Conservation (phyloP, 306 rosid genomes). For the Albizia julibrissin region DNA sequence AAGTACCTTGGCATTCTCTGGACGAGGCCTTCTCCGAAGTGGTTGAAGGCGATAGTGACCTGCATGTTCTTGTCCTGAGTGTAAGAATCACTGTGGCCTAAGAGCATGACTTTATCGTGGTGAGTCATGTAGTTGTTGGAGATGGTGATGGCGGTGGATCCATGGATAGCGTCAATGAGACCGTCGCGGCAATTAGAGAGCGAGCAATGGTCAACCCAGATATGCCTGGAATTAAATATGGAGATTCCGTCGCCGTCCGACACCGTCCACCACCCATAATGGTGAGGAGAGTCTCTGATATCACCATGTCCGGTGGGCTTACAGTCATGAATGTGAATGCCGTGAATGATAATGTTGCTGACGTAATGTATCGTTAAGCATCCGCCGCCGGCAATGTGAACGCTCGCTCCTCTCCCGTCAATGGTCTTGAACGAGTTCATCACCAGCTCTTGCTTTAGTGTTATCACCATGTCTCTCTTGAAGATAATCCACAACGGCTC, state of each 20-base stretch:
- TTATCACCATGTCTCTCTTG: slow-evolving; percentile 84
- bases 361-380: slow-evolving; percentile 77
- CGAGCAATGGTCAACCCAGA: slow-evolving; percentile 90
- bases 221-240: slow-evolving; percentile 52
- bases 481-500: slow-evolving; percentile 87
- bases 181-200: slow-evolving; percentile 82
- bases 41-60: slow-evolving; percentile 82
- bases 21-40: slow-evolving; percentile 92
- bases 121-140: slow-evolving; percentile 88
- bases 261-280: slow-evolving; percentile 68
- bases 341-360: slow-evolving; percentile 77
- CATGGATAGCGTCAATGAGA: slow-evolving; percentile 84
- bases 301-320: slow-evolving; percentile 61
- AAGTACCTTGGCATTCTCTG: slow-evolving; percentile 92
- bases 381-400: slow-evolving; percentile 79
- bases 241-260: slow-evolving; percentile 90
- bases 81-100: slow-evolving; percentile 83
- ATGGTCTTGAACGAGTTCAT: slow-evolving; percentile 91
- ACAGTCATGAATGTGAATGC: slow-evolving; percentile 80
- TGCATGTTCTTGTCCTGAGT: slow-evolving; percentile 79
- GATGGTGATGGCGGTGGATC: slow-evolving; percentile 81
- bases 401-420: slow-evolving; percentile 88
- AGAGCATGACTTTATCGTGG: slow-evolving; percentile 92
- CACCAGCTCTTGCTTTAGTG: slow-evolving; percentile 58
- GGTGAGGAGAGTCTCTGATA: slow-evolving; percentile 74